Base-by-base conservation (phyloP, 306 rosid genomes). In the Gleditsia sinensis region DNA sequence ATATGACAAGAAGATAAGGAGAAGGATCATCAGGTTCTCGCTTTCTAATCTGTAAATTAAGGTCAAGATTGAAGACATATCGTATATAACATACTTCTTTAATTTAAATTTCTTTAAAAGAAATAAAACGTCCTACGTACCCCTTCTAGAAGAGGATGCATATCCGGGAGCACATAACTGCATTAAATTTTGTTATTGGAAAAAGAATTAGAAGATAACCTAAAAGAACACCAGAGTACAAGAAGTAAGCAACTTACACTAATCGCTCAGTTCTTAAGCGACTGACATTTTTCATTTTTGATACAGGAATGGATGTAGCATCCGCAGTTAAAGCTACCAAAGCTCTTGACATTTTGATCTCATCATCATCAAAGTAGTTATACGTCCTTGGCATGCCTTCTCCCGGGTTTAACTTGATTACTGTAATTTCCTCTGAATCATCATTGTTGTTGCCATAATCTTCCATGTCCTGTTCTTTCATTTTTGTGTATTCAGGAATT, bases 181-280 rank as follows among this genome's bases (percentile, higher is more conserved):
- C 80, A 80, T 33, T 39, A 37, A 57, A 50, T 23, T 49, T 49
- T 49, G 17, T 17, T 2, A 65, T 23, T 24, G 62, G 54, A 6
- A 1, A 24, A 36, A 55, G 6, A 21, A 36, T 61, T 36, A 61
- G 66, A 61, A 61, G 36, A 34, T 2, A n/a, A 11, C 10, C 1
- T 6, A 33, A 3, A 16, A 16, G 66, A 34, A 25, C 33, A 43
- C 21, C 4, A 12, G 6, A 30, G 28, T 53, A 7, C 6, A 81
- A 14, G 25, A 68, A 67, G 54, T 24, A 6, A 36, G 11, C 75
- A 55, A 84, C 96, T 87, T 89, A 93, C 98, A 84, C 95, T 21
- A 34, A 21, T 8, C 87, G 95, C 59, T 80, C 83, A 0, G 95
- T 93, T 43, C 86, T 77, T 45, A 93, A 75, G 20, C 97, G 89